Evolutionary conservation across 2,329 filamentous ascomycete species (phyloP).

Genomic region (Penicillium sp.): DNA sequence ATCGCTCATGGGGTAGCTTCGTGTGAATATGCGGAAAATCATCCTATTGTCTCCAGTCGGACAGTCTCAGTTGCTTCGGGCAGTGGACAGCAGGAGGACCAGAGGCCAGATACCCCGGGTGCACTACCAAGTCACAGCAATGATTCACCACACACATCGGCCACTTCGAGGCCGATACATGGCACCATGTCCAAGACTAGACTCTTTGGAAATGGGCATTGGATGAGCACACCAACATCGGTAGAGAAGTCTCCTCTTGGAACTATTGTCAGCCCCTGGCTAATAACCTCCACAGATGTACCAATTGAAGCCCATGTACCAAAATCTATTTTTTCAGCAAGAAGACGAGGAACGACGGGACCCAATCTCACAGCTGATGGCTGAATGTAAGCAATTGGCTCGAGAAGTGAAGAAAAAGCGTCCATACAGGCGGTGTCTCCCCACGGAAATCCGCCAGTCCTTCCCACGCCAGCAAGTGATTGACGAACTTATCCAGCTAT

Average conservation of each 20-base stretch:
- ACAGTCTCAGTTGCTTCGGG: neutral
- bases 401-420: conserved; percentile 19
- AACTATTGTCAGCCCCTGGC: too few relatives aligned
- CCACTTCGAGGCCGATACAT: conserved; percentile 10
- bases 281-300: too few relatives aligned
- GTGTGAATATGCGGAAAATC: conserved; percentile 19
- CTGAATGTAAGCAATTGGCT: conserved; percentile 23
- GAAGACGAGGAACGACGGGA: too few relatives aligned
- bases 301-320: too few relatives aligned
- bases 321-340: too few relatives aligned
- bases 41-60: too few relatives aligned
- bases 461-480: conserved; percentile 17
- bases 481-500: conserved; percentile 49
- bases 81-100: neutral
- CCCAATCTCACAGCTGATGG: conserved; percentile 14
- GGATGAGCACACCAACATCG: conserved; percentile 25
- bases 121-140: neutral
- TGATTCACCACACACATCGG: neutral
- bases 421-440: conserved; percentile 18
- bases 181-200: conserved; percentile 22
- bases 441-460: conserved; percentile 11
- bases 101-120: neutral
- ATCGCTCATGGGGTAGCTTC: conserved; percentile 13
- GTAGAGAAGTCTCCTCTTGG: too few relatives aligned
- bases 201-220: conserved; percentile 23